Base-by-base conservation (phyloP, 345 rosid genomes). In the Eucalyptus albens region DNA sequence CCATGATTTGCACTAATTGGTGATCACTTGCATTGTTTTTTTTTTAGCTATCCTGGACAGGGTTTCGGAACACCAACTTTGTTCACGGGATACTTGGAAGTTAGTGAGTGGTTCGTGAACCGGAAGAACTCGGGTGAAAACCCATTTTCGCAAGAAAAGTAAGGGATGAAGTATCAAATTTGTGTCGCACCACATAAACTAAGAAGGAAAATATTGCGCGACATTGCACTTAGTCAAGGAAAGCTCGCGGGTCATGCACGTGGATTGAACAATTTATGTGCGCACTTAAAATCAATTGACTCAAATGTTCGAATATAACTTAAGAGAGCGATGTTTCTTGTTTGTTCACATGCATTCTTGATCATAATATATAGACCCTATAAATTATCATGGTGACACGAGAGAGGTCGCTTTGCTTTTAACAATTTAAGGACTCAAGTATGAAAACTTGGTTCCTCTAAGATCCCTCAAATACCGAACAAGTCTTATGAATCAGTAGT, bases 381-480 rank as follows among this genome's bases (percentile, higher is more conserved):
- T 72, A 11, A 19, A 33, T 72, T 37, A 24, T 9, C 7, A 19
- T 33, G 15, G 44, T 10, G 44, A 72, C 14, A 5, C 4, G 1
- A 9, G 4, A 33, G 24, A 5, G 1, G 4, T 69, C 44, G 0
- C 24, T 33, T 33, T 17, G 22, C 11, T 31, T 3, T 9, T 33
- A 9, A 69, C 1, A 69, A 69, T 33, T 3, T 2, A 69, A 19
- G 26, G 44, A 3, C 14, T 37, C 8, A 0, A 19, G 45, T 2
- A 16, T 8, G 83, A 22, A 37, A 19, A 11, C 2, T 12, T 5
- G 4, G 2, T 72, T 37, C 1, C 15, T 72, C 0, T 12, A 0
- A 11, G 14, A 22, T 19, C 7, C 1, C 22, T 19, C 14, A 72
- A 21, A 77, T 15, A 12, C 5, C 3, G 4, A 2, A 11, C 8